Evolutionary conservation across 163 green algal species (phyloP).

Genomic region (Chlorella variabilis): DNA sequence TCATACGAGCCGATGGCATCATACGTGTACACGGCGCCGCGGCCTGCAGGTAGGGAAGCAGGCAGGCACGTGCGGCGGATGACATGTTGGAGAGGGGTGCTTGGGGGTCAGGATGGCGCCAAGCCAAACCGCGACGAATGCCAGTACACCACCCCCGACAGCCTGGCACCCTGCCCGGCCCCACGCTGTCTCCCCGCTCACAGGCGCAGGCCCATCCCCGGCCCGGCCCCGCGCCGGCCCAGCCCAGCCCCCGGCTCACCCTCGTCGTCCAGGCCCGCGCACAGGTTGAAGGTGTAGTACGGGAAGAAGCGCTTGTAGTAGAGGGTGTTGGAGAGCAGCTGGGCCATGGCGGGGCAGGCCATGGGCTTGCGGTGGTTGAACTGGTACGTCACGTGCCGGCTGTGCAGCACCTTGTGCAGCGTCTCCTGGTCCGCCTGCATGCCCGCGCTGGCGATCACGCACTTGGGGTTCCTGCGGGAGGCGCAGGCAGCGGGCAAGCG

Average conservation of each 20-base stretch:
- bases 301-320: conserved; percentile 99
- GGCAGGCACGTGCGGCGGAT: not conserved
- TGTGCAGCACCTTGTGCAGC: conserved; percentile 94
- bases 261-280: conserved; percentile 92
- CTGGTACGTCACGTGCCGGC: conserved; percentile 85
- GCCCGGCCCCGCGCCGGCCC: too few relatives aligned
- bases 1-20: conserved; percentile 97
- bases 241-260: too few relatives aligned
- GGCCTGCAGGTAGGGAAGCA: conserved; percentile 50
- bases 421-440: conserved; percentile 92
- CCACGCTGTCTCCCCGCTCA: too few relatives aligned
- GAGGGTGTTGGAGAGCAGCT: conserved; percentile 97
- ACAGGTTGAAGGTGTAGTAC: conserved; percentile 99
- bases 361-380: conserved; percentile 83
- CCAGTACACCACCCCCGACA: too few relatives aligned
- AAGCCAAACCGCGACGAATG: too few relatives aligned
- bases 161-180: too few relatives aligned
- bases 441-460: conserved; percentile 89
- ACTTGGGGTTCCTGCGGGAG: conserved; percentile 57
- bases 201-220: too few relatives aligned
- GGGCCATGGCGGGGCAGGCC: conserved; percentile 85
- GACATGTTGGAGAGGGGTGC: too few relatives aligned
- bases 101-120: too few relatives aligned
- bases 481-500: not conserved
- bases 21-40: conserved; percentile 97